Conservation (phyloP, 768 basidiomycete species). For the Clathrus columnatus region DNA sequence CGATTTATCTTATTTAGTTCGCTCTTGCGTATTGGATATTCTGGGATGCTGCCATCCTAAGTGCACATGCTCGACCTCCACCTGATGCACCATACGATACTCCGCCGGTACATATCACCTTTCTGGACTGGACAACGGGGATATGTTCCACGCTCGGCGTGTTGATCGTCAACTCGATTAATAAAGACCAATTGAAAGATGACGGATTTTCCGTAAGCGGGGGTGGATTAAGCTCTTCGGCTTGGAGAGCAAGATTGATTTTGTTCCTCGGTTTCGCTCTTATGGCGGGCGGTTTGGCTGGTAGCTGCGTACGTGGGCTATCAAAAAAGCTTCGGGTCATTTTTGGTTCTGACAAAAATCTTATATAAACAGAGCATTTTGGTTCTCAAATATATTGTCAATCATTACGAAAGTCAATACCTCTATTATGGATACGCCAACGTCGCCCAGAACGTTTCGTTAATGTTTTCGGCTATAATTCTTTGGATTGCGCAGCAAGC, state of each 20-base stretch:
- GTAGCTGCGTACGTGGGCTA: slow-evolving; percentile 70
- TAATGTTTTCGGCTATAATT: slow-evolving; percentile 79
- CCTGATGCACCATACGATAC: slow-evolving; percentile 61
- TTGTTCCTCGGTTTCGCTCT: slow-evolving; percentile 93
- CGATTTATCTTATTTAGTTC: slow-evolving; percentile 46
- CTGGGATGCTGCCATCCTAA: slow-evolving; percentile 86
- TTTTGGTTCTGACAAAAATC: not conserved
- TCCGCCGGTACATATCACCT: slow-evolving; percentile 72
- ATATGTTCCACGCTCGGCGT: slow-evolving; percentile 89
- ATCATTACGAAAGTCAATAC: slow-evolving; percentile 63
- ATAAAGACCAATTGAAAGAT: slow-evolving; percentile 81
- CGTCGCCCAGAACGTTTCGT: slow-evolving; percentile 83
- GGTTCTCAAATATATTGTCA: slow-evolving; percentile 83
- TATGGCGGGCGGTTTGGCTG: slow-evolving; percentile 97
- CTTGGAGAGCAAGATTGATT: slow-evolving; percentile 86
- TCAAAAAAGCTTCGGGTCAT: not conserved
- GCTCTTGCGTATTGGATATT: slow-evolving; percentile 93
- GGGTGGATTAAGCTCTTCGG: slow-evolving; percentile 66
- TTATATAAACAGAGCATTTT: slow-evolving; percentile 56
- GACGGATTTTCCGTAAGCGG: slow-evolving; percentile 51
- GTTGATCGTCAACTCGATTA: slow-evolving; percentile 86
- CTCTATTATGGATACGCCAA: slow-evolving; percentile 91
- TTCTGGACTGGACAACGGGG: slow-evolving; percentile 97
- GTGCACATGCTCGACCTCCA: slow-evolving; percentile 74
- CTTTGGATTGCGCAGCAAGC: slow-evolving; percentile 89